Percentiles rank a stretch among this genome's conserved stretches.
phyloP scores from a whole-genome alignment of 2,329 filamentous ascomycete species.

The Volutella citrinella region DNA sequence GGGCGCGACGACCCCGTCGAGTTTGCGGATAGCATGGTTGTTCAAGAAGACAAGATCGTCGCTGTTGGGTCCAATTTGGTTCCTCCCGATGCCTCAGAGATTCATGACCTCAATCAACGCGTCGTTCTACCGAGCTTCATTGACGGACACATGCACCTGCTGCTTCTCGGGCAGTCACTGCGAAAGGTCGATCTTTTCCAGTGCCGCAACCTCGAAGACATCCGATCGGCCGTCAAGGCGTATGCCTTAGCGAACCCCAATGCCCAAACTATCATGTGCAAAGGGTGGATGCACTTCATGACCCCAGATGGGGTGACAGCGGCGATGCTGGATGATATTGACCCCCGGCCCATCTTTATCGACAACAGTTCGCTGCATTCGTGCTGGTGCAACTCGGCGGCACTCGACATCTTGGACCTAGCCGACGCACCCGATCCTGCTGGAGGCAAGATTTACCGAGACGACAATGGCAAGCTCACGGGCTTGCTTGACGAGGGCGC shows the following conservation, averaged over 20 bases:
- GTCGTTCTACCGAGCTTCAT: constrained; percentile 48
- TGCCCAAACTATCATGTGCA: constrained; percentile 36
- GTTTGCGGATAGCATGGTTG: no score
- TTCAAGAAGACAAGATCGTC: no score
- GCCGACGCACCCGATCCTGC: constrained; percentile 36
- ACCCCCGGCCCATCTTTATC: constrained; percentile 42
- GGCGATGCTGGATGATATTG: constrained; percentile 41
- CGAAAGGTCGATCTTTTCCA: constrained; percentile 40
- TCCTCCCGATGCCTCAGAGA: no score
- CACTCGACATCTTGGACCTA: constrained; percentile 37
- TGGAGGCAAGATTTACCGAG: constrained; percentile 40
- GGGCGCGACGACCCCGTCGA: no score
- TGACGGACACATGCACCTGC: constrained; percentile 48
- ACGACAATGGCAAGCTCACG: constrained; percentile 34
- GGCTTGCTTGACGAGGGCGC: constrained; percentile 41
- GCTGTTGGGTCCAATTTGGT: no score
- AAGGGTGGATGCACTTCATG: constrained; percentile 44
- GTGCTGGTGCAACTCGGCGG: constrained; percentile 43
- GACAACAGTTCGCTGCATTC: constrained; percentile 43
- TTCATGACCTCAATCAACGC: no score
- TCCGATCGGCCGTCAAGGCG: constrained; percentile 37
- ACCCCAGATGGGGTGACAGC: constrained; percentile 37
- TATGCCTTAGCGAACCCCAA: constrained; percentile 38
- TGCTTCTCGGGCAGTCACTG: constrained; percentile 44
- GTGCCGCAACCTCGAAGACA: constrained; percentile 40